These are phyloP conservation scores for Mortierella sp. DNA, from an alignment of 371 early-diverging fungal genomes.

Conservation along the genomic window DNA sequence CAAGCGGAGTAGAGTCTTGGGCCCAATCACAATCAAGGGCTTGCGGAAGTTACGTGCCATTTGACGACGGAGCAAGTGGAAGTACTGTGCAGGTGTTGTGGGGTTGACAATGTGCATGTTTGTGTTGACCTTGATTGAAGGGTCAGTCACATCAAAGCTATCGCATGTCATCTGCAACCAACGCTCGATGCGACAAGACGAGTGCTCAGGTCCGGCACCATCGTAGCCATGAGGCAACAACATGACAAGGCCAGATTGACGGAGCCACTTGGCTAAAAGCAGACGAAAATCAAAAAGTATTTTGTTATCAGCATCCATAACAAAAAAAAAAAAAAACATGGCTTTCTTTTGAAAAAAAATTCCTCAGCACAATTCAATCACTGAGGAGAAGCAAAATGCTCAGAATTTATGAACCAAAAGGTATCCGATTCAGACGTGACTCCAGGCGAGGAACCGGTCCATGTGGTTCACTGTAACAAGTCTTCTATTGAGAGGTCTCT, in stretches of 20 bases:
- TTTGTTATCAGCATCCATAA: too few relatives aligned
- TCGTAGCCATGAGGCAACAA: constrained; percentile 97
- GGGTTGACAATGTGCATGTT: constrained; percentile 96
- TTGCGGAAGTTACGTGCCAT: constrained; percentile 89
- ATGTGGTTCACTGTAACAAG: constrained; percentile 60
- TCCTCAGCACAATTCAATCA: too few relatives aligned
- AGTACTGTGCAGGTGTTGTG: constrained; percentile 96
- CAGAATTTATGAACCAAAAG: too few relatives aligned
- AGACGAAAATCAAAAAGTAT: too few relatives aligned
- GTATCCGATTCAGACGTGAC: too few relatives aligned
- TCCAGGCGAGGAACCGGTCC: too few relatives aligned
- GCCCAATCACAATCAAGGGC: constrained; percentile 90
- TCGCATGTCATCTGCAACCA: constrained; percentile 95
- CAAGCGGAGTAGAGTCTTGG: constrained; percentile 87
- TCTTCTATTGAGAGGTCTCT: constrained; percentile 63
- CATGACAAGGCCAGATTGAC: constrained; percentile 92
- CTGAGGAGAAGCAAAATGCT: too few relatives aligned
- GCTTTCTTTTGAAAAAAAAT: too few relatives aligned
- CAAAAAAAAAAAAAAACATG: too few relatives aligned
- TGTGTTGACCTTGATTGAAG: constrained; percentile 67
- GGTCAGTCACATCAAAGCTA: constrained; percentile 70
- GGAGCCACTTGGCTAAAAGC: constrained; percentile 86
- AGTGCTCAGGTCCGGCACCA: constrained; percentile 97
- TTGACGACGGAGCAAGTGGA: constrained; percentile 95
- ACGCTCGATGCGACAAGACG: constrained; percentile 91